Base-by-base conservation (phyloP, 164 flowering plant species). In the Platanus orientalis region DNA sequence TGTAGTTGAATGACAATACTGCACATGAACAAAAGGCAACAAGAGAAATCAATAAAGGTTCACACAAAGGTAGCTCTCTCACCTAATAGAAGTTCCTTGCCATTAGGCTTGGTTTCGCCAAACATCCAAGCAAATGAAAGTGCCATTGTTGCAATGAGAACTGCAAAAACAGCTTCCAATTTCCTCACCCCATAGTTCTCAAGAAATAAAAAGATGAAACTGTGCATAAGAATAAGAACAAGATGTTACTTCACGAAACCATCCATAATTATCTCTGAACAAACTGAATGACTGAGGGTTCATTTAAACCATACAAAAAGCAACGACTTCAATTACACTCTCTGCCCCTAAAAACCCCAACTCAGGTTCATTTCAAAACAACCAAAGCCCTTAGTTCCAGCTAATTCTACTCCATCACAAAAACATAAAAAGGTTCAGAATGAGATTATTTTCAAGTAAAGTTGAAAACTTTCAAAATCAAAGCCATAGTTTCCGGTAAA, bases 111-210 rank as follows among this genome's bases (percentile, higher is more conserved):
- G 11, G 98, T 63, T 28, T 90, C 96, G 11, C 75, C 89, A 78
- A 92, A 90, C 97, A 92, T 90, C 91, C 97, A 90, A 1, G 96
- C 95, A 69, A 92, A 92, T 24, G 98, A 83, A 13, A 90, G 7
- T 17, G 84, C 95, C 98, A 92, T 90, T n/a, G 83, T 88, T 3
- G 83, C 81, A 54, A 92, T 90, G 30, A 92, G 82, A 68, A 88
- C 73, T 4, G 89, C 96, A 70, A 92, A 90, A 70, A 83, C 80
- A 62, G 92, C 96, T 79, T 92, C 98, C 60, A 92, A 73, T 73
- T 88, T 90, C 80, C 98, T 81, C 72, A 92, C 90, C 62, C 98
- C 98, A 81, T 90, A 92, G 75, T 87, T 88, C 78, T 92, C 98
- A 24, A 92, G 84, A 73, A 88, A 82, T 51, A 92, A 75, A 76